These are phyloP conservation scores for Botryotinia convoluta DNA, from an alignment of 2,329 filamentous ascomycete species.

Conservation along the genomic window DNA sequence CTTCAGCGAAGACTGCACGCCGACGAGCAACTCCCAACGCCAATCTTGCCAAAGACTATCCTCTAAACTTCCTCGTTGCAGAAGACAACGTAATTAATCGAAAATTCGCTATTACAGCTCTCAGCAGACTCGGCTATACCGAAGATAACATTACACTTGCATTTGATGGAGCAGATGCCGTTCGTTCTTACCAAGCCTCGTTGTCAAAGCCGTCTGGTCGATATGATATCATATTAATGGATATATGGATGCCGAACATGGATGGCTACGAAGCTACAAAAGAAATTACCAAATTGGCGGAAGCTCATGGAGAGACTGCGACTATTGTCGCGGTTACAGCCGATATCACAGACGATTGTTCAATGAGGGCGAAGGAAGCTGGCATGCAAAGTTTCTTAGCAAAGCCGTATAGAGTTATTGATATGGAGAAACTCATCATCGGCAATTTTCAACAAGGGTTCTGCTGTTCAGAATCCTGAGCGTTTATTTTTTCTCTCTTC, in stretches of 20 bases:
- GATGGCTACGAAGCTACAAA: conserved; percentile 69
- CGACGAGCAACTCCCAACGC: conserved; percentile 47
- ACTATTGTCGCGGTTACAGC: conserved; percentile 53
- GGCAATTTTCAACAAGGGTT: conserved; percentile 28
- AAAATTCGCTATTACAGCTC: conserved; percentile 63
- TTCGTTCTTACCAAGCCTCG: conserved; percentile 55
- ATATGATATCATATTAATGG: conserved; percentile 68
- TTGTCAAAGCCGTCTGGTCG: conserved; percentile 36
- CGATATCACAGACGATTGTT: conserved; percentile 52
- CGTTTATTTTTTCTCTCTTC: neutral
- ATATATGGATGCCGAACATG: conserved; percentile 72
- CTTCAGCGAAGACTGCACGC: neutral
- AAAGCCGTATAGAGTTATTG: conserved; percentile 54
- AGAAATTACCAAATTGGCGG: conserved; percentile 50
- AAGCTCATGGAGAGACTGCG: conserved; percentile 23
- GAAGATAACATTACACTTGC: conserved; percentile 55
- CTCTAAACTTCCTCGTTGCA: conserved; percentile 66
- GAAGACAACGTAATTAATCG: conserved; percentile 74
- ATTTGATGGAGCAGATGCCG: conserved; percentile 66
- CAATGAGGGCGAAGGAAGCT: conserved; percentile 47
- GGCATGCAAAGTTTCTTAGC: conserved; percentile 57
- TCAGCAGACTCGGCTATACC: conserved; percentile 64
- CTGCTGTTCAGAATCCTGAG: conserved; percentile 11
- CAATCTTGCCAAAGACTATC: conserved; percentile 56
- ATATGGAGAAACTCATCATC: conserved; percentile 52